Conservation (phyloP, 2,329 filamentous ascomycete genomes). For the Xylaria sp. region DNA sequence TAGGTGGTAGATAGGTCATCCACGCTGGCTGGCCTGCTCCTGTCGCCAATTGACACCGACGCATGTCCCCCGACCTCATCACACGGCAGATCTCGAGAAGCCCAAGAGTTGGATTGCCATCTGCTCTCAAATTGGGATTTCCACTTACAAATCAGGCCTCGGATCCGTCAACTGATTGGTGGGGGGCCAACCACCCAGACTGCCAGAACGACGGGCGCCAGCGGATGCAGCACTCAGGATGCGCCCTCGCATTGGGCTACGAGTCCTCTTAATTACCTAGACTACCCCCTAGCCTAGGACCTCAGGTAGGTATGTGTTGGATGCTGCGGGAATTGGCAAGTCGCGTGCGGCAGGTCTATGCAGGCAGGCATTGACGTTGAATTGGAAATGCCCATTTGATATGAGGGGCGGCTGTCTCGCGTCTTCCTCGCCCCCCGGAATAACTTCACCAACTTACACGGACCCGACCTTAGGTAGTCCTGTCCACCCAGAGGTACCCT, state of each 20-base stretch:
- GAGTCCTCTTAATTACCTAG: background rate
- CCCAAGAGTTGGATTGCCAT: slow-evolving; percentile 15
- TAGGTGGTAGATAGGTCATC: too few species aligned
- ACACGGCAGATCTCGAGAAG: slow-evolving; percentile 27
- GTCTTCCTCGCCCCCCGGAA: background rate
- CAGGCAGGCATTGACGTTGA: too few species aligned
- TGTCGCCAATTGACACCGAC: slow-evolving; percentile 14
- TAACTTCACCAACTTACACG: background rate
- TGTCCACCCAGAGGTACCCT: too few species aligned
- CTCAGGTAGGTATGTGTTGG: background rate
- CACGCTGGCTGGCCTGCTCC: slow-evolving; percentile 12
- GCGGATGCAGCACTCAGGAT: too few species aligned
- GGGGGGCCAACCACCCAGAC: background rate
- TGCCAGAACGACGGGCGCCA: background rate
- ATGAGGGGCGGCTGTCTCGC: too few species aligned
- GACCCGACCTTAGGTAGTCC: too few species aligned
- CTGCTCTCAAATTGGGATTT: background rate
- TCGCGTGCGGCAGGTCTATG: background rate
- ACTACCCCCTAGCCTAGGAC: too few species aligned
- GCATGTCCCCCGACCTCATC: slow-evolving; percentile 21
- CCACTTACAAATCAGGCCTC: background rate
- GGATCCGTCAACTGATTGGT: background rate
- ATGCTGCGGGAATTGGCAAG: background rate
- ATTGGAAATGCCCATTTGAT: background rate
- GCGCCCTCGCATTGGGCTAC: background rate